These are phyloP conservation scores for Pichia pseudocactophila DNA, from an alignment of 805 yeast genomes.

Conservation along the genomic window DNA sequence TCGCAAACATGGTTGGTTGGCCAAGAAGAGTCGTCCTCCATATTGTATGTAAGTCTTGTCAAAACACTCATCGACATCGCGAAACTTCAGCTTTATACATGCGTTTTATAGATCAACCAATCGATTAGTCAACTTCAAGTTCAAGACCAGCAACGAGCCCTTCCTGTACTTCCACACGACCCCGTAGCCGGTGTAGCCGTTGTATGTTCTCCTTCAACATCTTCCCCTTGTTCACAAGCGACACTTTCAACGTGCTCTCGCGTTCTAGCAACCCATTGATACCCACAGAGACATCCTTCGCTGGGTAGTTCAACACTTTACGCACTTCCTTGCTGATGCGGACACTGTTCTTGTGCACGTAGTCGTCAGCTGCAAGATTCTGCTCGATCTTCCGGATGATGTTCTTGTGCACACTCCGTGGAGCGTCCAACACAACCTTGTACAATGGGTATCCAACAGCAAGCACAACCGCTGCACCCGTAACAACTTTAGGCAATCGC, in stretches of 20 bases:
- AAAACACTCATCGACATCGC: no score
- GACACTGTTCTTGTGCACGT: constrained; percentile 66
- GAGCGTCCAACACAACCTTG: constrained; percentile 71
- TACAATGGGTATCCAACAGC: constrained; percentile 29
- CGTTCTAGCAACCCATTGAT: constrained; percentile 61
- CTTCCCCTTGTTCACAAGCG: constrained; percentile 40
- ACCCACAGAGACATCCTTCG: constrained; percentile 67
- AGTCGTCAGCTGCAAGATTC: constrained; percentile 61
- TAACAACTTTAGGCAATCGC: constrained; percentile 24
- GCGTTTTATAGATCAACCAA: no score
- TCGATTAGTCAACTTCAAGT: constrained; percentile 9
- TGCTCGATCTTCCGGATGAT: constrained; percentile 60
- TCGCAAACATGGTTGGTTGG: no score
- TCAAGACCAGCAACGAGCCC: constrained; percentile 11
- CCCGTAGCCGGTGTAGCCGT: constrained; percentile 41
- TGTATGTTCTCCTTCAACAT: constrained; percentile 47
- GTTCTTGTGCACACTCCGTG: constrained; percentile 81
- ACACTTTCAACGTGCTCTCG: constrained; percentile 48
- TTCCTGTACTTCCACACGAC: constrained; percentile 18
- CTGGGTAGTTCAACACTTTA: constrained; percentile 71
- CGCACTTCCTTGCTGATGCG: constrained; percentile 78
- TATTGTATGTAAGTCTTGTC: no score
- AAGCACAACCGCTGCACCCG: constrained; percentile 23
- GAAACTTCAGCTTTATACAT: no score
- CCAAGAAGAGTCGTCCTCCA: no score